These are phyloP conservation scores for Maudiozyma bulderi DNA, from an alignment of 805 yeast genomes.

Conservation along the genomic window DNA sequence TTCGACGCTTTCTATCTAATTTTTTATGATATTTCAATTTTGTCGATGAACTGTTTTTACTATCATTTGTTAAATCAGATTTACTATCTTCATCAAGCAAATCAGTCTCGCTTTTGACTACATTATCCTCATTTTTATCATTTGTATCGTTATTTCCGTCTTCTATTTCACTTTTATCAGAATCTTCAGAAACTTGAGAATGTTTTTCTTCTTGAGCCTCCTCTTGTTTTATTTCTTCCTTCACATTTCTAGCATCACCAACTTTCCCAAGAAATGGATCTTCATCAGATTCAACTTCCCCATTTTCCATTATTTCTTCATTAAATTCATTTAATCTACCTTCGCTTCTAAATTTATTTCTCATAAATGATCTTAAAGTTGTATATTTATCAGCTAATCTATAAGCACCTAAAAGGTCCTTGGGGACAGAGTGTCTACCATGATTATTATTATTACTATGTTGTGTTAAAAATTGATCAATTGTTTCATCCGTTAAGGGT, in stretches of 20 bases:
- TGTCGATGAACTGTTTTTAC: neutral
- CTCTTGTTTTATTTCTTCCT: neutral
- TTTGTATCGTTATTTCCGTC: neutral
- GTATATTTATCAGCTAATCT: conserved; percentile 19
- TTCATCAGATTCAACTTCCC: conserved; percentile 16
- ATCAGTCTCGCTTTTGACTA: neutral
- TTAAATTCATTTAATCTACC: conserved; percentile 15
- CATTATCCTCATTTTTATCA: neutral
- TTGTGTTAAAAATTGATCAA: conserved; percentile 11
- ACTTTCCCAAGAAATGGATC: conserved; percentile 22
- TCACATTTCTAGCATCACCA: conserved; percentile 1
- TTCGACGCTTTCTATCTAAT: conserved; percentile 18
- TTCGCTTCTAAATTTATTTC: conserved; percentile 18
- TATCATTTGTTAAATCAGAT: neutral
- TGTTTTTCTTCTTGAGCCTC: neutral
- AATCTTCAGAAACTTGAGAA: neutral
- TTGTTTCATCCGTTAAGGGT: conserved; percentile 9
- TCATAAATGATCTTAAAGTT: conserved; percentile 18
- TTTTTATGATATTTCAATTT: conserved; percentile 6
- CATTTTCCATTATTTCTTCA: conserved; percentile 9
- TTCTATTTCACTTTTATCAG: neutral
- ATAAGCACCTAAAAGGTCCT: conserved; percentile 23
- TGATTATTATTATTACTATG: conserved; percentile 4
- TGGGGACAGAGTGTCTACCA: conserved; percentile 5
- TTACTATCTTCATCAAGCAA: neutral